Conservation (phyloP, 2,329 filamentous ascomycete species). For the Bipolaris oryzae region DNA sequence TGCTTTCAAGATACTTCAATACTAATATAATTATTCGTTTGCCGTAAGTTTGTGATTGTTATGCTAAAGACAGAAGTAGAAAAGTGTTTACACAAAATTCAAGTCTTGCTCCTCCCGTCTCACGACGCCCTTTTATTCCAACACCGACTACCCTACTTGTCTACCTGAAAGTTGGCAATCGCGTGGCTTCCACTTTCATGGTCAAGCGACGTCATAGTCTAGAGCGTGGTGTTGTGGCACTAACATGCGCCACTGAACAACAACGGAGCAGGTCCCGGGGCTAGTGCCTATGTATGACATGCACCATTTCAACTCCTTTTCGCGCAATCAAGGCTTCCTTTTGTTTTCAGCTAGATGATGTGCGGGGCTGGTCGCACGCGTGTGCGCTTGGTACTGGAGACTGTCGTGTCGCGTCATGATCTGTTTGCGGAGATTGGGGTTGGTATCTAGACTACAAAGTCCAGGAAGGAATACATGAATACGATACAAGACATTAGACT, state of each 20-base stretch:
- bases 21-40: neutral
- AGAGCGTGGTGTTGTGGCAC: neutral
- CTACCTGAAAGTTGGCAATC: constrained; percentile 13
- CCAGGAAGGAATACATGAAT: neutral
- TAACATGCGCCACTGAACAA: constrained; percentile 3
- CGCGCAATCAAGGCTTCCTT: neutral
- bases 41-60: neutral
- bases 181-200: neutral
- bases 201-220: constrained; percentile 13
- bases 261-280: constrained; percentile 3
- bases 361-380: neutral
- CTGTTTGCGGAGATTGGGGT: neutral
- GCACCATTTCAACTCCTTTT: neutral
- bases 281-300: neutral
- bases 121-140: constrained; percentile 1
- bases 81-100: neutral
- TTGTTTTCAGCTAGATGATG: neutral
- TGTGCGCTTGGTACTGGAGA: neutral
- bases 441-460: neutral
- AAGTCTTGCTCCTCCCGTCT: no score
- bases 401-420: neutral
- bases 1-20: neutral
- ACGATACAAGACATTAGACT: no score
- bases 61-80: neutral
- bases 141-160: neutral